These are phyloP conservation scores for Bipolaris victoriae DNA, from an alignment of 2,329 filamentous ascomycete species.

Conservation along the genomic window DNA sequence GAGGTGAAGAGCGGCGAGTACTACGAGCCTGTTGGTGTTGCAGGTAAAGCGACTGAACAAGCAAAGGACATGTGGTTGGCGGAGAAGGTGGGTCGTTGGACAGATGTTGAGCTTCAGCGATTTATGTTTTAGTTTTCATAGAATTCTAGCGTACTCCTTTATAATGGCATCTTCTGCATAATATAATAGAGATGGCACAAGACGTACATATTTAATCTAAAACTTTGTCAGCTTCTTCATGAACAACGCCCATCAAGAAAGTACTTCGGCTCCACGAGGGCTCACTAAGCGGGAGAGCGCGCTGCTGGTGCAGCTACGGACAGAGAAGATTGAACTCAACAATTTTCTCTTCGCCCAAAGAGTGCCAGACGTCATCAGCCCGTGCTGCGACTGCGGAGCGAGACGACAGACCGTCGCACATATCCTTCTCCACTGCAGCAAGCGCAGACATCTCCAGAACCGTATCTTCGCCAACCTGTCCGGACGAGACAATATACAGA, in stretches of 20 bases:
- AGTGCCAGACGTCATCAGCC: no score
- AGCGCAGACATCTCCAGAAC: no score
- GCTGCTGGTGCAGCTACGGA: no score
- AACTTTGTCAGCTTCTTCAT: not conserved
- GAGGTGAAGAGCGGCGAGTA: not conserved
- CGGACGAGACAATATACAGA: no score
- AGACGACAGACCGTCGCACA: no score
- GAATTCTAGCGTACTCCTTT: not conserved
- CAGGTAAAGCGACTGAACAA: not conserved
- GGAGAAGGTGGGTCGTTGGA: not conserved
- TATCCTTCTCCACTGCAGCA: no score
- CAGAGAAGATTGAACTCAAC: no score
- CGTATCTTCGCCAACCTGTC: no score
- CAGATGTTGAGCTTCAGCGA: not conserved
- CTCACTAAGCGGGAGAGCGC: no score
- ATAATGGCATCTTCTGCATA: not conserved
- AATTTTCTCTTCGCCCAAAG: no score
- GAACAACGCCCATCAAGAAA: not conserved
- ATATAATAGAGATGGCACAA: not conserved
- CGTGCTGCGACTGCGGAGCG: no score
- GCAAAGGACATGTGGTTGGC: not conserved
- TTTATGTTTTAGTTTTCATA: not conserved
- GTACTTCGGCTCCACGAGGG: no score
- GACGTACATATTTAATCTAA: not conserved
- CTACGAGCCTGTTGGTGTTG: not conserved